Evolutionary conservation across 2,329 filamentous ascomycete genomes (phyloP).

Genomic region (Xylariaceae sp.): DNA sequence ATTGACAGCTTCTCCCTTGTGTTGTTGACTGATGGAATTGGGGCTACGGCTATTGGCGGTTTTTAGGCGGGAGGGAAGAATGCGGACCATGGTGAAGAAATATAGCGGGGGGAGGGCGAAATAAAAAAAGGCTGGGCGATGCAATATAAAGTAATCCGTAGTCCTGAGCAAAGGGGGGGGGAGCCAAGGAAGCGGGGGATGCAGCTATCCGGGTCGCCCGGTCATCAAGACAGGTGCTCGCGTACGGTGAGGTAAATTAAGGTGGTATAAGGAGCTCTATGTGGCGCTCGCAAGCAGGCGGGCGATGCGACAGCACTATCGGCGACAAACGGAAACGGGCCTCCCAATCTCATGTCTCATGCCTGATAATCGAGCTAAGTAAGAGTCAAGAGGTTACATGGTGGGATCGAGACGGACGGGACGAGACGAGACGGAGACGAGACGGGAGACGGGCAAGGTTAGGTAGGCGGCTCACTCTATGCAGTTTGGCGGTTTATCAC

Average conservation of each 20-base stretch:
- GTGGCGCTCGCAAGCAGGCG: neutral
- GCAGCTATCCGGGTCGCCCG: conserved; percentile 11
- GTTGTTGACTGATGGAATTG: conserved; percentile 43
- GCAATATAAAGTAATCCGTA: conserved; percentile 5
- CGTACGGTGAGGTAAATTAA: neutral
- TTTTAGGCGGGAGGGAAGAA: conserved; percentile 52
- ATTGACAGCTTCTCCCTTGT: conserved; percentile 41
- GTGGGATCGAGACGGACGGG: neutral
- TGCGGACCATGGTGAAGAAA: conserved; percentile 47
- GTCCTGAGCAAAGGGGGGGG: neutral
- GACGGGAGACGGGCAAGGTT: too few species aligned
- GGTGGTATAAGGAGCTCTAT: conserved; percentile 4
- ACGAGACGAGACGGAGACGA: neutral
- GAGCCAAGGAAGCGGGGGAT: conserved; percentile 7
- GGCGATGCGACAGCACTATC: neutral
- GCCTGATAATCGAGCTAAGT: neutral
- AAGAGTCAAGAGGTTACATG: neutral
- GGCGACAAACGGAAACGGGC: neutral
- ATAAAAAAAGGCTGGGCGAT: conserved; percentile 9
- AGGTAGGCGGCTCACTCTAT: neutral
- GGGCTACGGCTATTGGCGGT: conserved; percentile 43
- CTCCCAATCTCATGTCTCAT: neutral
- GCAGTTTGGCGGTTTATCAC: neutral
- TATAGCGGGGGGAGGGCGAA: conserved; percentile 5
- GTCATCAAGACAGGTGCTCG: neutral